These are phyloP conservation scores for Diutina rugosa DNA, from an alignment of 1,139 yeast species.

Conservation along the genomic window DNA sequence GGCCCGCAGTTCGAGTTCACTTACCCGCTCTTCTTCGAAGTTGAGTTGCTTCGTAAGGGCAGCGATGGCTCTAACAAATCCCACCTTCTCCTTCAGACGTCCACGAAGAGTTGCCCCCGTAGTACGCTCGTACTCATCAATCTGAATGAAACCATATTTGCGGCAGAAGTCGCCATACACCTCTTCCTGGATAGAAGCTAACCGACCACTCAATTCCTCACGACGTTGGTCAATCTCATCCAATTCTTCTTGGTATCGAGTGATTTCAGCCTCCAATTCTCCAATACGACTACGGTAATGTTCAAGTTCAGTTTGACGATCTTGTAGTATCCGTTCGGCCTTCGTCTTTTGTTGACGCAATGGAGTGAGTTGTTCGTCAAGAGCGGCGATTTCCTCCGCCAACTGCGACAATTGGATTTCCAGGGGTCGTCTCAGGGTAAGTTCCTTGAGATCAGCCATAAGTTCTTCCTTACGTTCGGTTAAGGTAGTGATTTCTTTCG, in stretches of 20 bases:
- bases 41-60: constrained; percentile 46
- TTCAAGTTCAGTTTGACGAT: constrained; percentile 40
- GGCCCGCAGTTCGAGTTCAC: not conserved
- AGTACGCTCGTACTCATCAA: constrained; percentile 53
- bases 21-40: constrained; percentile 48
- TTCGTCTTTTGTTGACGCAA: constrained; percentile 38
- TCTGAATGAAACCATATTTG: constrained; percentile 35
- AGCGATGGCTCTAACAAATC: constrained; percentile 47
- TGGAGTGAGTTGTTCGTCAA: constrained; percentile 43
- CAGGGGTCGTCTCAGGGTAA: constrained; percentile 26
- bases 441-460: constrained; percentile 2
- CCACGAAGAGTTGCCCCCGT: constrained; percentile 52
- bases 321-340: constrained; percentile 38
- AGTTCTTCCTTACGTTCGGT: constrained; percentile 50
- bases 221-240: constrained; percentile 14
- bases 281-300: constrained; percentile 24
- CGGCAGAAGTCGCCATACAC: constrained; percentile 45
- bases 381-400: constrained; percentile 35
- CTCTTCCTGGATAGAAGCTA: constrained; percentile 24
- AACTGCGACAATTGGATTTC: constrained; percentile 46
- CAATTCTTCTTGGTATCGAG: constrained; percentile 11
- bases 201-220: constrained; percentile 14
- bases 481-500: constrained; percentile 50
- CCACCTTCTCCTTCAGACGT: constrained; percentile 52
- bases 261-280: constrained; percentile 9